A percentile compares a stretch with the other conserved stretches of the same genome.
phyloP scores from a whole-genome alignment of 345 rosid genomes.

The Cardamine resedifolia region DNA sequence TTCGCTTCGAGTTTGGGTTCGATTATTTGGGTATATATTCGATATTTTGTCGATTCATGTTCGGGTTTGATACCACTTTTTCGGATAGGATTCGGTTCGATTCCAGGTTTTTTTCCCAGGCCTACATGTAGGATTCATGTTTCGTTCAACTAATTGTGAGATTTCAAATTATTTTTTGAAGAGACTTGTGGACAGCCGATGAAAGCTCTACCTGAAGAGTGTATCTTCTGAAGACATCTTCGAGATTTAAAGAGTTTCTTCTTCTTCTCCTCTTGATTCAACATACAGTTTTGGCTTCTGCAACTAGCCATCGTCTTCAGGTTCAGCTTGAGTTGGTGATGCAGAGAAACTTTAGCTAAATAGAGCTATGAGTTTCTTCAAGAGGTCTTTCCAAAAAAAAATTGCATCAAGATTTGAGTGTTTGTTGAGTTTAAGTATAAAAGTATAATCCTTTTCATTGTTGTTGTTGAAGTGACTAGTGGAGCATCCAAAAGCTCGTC shows the following conservation, averaged over 20 bases:
- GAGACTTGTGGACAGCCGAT: constrained; percentile 43
- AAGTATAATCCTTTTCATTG: background rate
- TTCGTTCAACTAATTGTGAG: constrained; percentile 72
- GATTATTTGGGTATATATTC: no score
- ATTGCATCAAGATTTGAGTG: background rate
- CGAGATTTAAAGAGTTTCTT: background rate
- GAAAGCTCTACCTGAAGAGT: constrained; percentile 59
- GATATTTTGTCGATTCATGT: no score
- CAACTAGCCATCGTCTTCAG: background rate
- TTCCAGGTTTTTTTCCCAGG: no score
- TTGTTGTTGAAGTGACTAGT: background rate
- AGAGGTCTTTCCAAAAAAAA: background rate
- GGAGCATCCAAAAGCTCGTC: background rate
- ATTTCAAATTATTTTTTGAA: constrained; percentile 62
- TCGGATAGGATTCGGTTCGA: no score
- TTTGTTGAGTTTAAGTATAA: background rate
- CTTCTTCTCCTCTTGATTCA: background rate
- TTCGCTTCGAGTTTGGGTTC: no score
- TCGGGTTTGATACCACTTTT: no score
- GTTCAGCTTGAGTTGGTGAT: background rate
- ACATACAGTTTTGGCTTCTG: background rate
- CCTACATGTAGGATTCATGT: constrained; percentile 59
- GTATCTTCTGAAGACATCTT: no score
- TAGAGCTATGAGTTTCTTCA: background rate
- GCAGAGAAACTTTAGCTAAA: background rate